Conservation (phyloP, 2,329 filamentous ascomycete genomes). For the Zymoseptoria tritici region DNA sequence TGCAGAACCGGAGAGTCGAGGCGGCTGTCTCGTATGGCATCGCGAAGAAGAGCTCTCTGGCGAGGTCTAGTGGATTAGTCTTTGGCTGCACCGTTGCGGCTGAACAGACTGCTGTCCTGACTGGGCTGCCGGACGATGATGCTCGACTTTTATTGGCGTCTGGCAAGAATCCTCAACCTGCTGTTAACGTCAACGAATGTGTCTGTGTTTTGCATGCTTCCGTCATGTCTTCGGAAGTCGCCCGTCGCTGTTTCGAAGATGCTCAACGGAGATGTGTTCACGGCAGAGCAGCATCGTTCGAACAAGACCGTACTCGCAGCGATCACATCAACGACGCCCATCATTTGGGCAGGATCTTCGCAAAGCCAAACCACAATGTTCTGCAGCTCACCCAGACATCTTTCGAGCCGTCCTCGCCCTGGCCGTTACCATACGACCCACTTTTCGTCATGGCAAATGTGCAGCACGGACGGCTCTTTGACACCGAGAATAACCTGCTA, state of each 20-base stretch:
- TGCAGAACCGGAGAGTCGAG: slow-evolving; percentile 17
- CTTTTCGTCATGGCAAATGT: slow-evolving; percentile 18
- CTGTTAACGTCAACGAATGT: slow-evolving; percentile 3
- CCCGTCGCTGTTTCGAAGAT: slow-evolving; percentile 4
- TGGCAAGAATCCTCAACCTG: background rate
- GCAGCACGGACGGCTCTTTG: slow-evolving; percentile 11
- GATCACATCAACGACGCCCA: background rate
- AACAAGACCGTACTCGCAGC: slow-evolving; percentile 5
- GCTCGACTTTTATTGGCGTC: background rate
- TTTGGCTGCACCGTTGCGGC: background rate
- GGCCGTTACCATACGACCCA: slow-evolving; percentile 21
- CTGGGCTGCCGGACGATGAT: background rate
- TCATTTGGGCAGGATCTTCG: background rate
- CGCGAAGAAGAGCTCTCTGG: slow-evolving; percentile 10
- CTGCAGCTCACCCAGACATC: slow-evolving; percentile 4
- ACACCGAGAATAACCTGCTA: slow-evolving; percentile 11
- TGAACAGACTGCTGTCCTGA: slow-evolving; percentile 7
- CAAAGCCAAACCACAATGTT: background rate
- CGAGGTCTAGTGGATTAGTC: background rate
- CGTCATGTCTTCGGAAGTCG: slow-evolving; percentile 4
- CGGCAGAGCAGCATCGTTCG: background rate
- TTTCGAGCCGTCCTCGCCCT: slow-evolving; percentile 8
- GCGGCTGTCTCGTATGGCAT: slow-evolving; percentile 20
- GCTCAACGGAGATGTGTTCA: background rate
- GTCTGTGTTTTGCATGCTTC: slow-evolving; percentile 9